Evolutionary conservation across 1,284 basidiomycete species (phyloP).

Genomic region (Butyriboletus pseudospeciosus): DNA sequence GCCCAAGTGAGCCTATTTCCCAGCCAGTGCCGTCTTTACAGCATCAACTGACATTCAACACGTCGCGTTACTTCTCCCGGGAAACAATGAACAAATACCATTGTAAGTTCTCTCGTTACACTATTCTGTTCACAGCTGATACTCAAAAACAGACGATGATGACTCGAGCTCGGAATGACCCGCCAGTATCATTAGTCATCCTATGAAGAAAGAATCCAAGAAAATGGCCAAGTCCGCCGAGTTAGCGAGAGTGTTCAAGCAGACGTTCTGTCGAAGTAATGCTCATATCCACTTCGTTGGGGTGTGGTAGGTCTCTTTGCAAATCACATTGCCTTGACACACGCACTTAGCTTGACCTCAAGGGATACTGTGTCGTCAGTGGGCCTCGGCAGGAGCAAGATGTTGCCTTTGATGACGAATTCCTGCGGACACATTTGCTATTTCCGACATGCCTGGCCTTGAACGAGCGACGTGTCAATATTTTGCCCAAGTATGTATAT

Average conservation of each 20-base stretch:
- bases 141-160: conserved; percentile 22
- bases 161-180: conserved; percentile 5
- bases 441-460: conserved; percentile 34
- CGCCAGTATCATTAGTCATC: conserved; percentile 11
- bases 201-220: conserved; percentile 9
- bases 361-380: conserved; percentile 37
- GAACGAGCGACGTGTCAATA: conserved; percentile 41
- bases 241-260: conserved; percentile 23
- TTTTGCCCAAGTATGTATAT: conserved; percentile 36
- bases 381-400: conserved; percentile 26
- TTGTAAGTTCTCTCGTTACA: conserved; percentile 23
- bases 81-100: conserved; percentile 37
- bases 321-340: background rate
- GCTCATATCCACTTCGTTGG: conserved; percentile 37
- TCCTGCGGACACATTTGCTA: conserved; percentile 29
- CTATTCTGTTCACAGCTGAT: background rate
- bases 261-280: conserved; percentile 23
- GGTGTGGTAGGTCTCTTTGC: conserved; percentile 28
- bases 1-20: conserved; percentile 20
- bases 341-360: background rate
- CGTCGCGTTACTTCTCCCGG: conserved; percentile 36
- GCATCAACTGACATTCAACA: conserved; percentile 6
- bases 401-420: conserved; percentile 27
- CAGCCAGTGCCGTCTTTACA: background rate
- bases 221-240: conserved; percentile 7